Conservation (phyloP, 1,139 yeast genomes). For the Yarrowia galli region DNA sequence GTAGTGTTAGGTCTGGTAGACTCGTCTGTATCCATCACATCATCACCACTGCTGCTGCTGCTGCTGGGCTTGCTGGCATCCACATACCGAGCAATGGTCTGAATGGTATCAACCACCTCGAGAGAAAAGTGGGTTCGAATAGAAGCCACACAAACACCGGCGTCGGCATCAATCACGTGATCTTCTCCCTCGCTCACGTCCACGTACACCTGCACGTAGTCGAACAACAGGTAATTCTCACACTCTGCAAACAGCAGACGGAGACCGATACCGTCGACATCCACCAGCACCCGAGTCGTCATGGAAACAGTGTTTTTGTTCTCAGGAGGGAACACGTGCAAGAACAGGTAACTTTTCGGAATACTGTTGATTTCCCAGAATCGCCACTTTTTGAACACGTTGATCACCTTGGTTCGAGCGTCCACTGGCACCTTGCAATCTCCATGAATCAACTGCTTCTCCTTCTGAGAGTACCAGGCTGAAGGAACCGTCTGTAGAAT, state of each 20-base stretch:
- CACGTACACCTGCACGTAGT: constrained; percentile 46
- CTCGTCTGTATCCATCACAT: background rate
- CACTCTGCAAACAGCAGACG: constrained; percentile 47
- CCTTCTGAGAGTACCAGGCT: constrained; percentile 55
- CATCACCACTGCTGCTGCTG: no score
- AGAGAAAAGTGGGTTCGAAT: constrained; percentile 18
- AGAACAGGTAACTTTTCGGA: constrained; percentile 57
- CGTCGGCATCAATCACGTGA: constrained; percentile 22
- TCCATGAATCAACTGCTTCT: constrained; percentile 46
- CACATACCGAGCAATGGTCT: constrained; percentile 9
- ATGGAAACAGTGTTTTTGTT: constrained; percentile 47
- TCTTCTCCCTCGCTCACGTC: constrained; percentile 7
- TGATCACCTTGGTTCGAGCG: constrained; percentile 63
- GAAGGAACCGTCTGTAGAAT: constrained; percentile 67
- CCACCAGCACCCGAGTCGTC: constrained; percentile 45
- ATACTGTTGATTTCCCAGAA: constrained; percentile 81
- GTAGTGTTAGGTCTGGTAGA: background rate
- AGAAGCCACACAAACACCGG: constrained; percentile 5
- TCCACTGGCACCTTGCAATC: constrained; percentile 55
- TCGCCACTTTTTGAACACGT: constrained; percentile 81
- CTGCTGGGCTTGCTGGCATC: constrained; percentile 2
- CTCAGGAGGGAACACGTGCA: constrained; percentile 45
- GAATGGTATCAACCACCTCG: constrained; percentile 12
- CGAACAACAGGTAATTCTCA: constrained; percentile 51
- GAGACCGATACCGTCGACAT: constrained; percentile 48